These are phyloP conservation scores for Calonectria montana DNA, from an alignment of 2,329 filamentous ascomycete genomes.

Conservation along the genomic window DNA sequence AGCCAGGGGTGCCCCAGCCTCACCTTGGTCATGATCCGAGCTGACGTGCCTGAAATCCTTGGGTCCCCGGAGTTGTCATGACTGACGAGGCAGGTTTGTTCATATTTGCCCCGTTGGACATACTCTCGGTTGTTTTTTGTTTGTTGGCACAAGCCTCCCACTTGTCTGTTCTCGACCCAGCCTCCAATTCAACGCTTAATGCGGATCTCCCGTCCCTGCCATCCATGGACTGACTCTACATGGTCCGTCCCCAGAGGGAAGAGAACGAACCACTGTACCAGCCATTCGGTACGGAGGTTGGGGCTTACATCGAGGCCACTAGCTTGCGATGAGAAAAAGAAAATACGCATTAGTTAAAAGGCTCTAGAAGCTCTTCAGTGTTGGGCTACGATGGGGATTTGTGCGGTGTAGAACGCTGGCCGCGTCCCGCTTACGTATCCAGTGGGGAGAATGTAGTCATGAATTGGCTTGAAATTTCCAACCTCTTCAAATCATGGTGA, in stretches of 20 bases:
- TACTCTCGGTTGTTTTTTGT: not conserved
- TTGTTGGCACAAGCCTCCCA: not conserved
- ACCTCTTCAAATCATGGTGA: not conserved
- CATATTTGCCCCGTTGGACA: not conserved
- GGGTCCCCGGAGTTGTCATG: not conserved
- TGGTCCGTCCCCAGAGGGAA: not conserved
- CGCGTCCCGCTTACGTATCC: not conserved
- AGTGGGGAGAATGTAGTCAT: not conserved
- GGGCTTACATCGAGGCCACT: not conserved
- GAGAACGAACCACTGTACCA: not conserved
- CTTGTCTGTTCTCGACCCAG: not conserved
- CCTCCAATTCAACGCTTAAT: not conserved
- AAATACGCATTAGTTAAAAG: not conserved
- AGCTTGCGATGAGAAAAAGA: not conserved
- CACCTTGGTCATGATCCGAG: constrained; percentile 3
- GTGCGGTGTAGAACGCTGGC: not conserved
- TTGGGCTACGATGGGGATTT: not conserved
- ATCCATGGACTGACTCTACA: constrained; percentile 2
- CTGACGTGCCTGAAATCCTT: constrained; percentile 13
- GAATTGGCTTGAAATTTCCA: not conserved
- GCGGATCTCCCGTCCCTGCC: constrained; percentile 10
- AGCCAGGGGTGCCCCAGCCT: constrained; percentile 25
- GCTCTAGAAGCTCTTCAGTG: not conserved
- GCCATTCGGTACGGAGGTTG: not conserved
- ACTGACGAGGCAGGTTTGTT: not conserved